Conservation (phyloP, 1,139 yeast genomes). For the Candida tunisiensis region DNA sequence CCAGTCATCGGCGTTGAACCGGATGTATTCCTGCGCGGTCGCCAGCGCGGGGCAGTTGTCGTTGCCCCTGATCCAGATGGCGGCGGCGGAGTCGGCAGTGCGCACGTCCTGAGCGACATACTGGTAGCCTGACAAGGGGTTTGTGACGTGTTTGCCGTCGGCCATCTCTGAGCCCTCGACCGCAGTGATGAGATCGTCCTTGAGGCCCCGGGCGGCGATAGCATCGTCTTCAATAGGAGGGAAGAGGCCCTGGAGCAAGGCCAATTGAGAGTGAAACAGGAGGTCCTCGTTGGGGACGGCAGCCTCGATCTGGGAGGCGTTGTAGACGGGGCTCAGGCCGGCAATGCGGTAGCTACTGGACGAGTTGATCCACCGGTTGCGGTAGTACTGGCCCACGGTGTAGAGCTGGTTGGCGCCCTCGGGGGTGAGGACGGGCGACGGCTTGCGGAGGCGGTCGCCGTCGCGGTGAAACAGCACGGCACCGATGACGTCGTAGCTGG, state of each 20-base stretch:
- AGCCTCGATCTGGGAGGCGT: slow-evolving; percentile 16
- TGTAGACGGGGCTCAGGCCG: slow-evolving; percentile 15
- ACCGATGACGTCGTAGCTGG: slow-evolving; percentile 15
- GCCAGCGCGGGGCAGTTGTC: slow-evolving; percentile 22
- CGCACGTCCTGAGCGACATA: slow-evolving; percentile 23
- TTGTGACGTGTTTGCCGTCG: slow-evolving; percentile 22
- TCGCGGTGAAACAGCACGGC: slow-evolving; percentile 28
- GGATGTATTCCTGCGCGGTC: slow-evolving; percentile 12
- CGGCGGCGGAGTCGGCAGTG: slow-evolving; percentile 19
- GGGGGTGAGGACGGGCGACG: slow-evolving; percentile 24
- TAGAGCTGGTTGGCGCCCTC: slow-evolving; percentile 22
- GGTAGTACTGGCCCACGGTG: slow-evolving; percentile 21
- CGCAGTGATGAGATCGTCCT: no score
- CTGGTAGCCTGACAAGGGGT: slow-evolving; percentile 27
- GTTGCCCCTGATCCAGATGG: slow-evolving; percentile 25
- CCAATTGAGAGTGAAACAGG: slow-evolving; percentile 21
- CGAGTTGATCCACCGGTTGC: slow-evolving; percentile 24
- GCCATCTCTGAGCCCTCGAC: slow-evolving; percentile 14
- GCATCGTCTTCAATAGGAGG: slow-evolving; percentile 19
- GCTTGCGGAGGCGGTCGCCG: slow-evolving; percentile 28
- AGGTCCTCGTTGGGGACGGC: slow-evolving; percentile 21
- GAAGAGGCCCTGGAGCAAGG: slow-evolving; percentile 28
- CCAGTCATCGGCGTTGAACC: slow-evolving; percentile 15
- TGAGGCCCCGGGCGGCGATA: no score
- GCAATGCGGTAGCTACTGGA: slow-evolving; percentile 11